These are phyloP conservation scores for Fistulifera solaris DNA, from an alignment of 108 stramenopile species.

Conservation along the genomic window DNA sequence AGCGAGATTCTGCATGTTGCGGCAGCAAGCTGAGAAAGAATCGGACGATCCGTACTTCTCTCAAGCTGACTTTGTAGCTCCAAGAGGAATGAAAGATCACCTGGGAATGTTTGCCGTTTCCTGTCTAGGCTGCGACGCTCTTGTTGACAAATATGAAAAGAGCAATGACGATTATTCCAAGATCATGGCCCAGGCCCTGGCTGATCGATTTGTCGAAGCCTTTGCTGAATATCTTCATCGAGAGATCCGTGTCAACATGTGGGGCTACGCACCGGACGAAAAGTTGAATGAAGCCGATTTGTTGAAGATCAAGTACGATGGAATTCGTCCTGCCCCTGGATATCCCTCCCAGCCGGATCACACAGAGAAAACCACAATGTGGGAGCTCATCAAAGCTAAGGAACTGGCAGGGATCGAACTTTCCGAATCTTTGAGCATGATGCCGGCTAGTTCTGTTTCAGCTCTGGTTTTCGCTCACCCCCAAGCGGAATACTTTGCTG, in stretches of 20 bases:
- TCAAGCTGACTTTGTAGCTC: conserved; percentile 98
- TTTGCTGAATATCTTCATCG: conserved; percentile 99
- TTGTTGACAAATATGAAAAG: conserved; percentile 84
- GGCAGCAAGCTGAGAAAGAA: conserved; percentile 99
- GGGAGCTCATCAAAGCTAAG: conserved; percentile 88
- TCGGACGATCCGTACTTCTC: conserved; percentile 90
- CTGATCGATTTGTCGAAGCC: conserved; percentile 98
- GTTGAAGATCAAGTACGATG: conserved; percentile 98
- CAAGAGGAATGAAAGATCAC: conserved; percentile 89
- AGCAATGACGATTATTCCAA: conserved; percentile 97
- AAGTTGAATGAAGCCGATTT: conserved; percentile 83
- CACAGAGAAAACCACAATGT: conserved; percentile 98
- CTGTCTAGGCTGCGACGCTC: conserved; percentile 91
- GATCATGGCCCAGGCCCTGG: conserved; percentile 98
- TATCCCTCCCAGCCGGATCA: conserved; percentile 99
- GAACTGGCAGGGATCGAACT: conserved; percentile 90
- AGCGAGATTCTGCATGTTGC: conserved; percentile 93
- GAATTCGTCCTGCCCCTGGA: conserved; percentile 98
- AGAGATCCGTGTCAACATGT: conserved; percentile 89
- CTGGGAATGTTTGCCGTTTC: conserved; percentile 97
- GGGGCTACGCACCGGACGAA: conserved; percentile 95
- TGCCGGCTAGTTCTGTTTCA: conserved; percentile 95
- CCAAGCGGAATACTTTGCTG: conserved; percentile 94
- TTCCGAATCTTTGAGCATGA: conserved; percentile 94
- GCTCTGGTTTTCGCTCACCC: conserved; percentile 98